Base-by-base conservation (phyloP, 768 basidiomycete genomes). In the Amylocystis lapponica region DNA sequence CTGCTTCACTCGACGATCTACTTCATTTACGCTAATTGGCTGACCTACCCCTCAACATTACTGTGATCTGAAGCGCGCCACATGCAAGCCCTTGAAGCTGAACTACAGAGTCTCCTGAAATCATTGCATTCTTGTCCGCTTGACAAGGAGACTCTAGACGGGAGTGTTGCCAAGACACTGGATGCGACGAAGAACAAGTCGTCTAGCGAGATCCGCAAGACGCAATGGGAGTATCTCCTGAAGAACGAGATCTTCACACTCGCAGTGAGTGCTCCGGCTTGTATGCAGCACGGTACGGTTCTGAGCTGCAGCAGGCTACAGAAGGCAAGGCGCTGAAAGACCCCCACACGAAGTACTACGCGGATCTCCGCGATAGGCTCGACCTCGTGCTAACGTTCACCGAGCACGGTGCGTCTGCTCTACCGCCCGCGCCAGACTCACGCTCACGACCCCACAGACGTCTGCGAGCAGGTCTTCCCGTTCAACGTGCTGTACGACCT, bases 371-470 rank as follows among this genome's bases (percentile, higher is more conserved):
- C 47, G 73, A 75, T 59, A 71, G 73, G 49, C 72, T 92, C 33
- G 90, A 93, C 64, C 61, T 91, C 35, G 71, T 81, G 14, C 69
- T 92, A 32, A 76, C 79, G 25, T 84, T 89, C 65, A 84, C 84
- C 19, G 86, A 90, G 56, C 76, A 79, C 36, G 86, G 86, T 82
- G 54, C 47, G 77, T 63, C 43, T 34, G 8, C 12, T 3, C 38
- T 27, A 38, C 21, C 34, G 33, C 25, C 22, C 33, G 13, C 19
- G 27, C 23, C 26, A 5, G 27, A 25, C 19, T 17, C 41, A 16
- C 33, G 44, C 10, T 48, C 23, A 46, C 47, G 37, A 21, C 46
- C 44, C 27, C 31, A 5, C 49, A 88, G 87, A 88, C 55, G 83
- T 80, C n/a, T 86, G 83, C 53, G 89, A 92, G 49, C 70, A 74